phyloP scores from a whole-genome alignment of 306 rosid species.

The Canavalia gladiata region DNA sequence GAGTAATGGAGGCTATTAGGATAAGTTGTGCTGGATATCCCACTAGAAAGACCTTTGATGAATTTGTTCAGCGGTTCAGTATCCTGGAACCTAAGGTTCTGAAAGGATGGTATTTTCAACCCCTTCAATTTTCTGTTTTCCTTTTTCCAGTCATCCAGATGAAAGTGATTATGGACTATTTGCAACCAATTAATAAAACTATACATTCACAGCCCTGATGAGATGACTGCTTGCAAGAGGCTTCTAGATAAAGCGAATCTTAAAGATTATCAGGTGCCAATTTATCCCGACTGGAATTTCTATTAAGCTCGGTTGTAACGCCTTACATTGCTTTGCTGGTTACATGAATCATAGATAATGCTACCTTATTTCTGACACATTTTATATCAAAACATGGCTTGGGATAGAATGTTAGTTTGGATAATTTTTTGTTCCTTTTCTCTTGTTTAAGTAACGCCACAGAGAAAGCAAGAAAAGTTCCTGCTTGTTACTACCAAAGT shows the following conservation, averaged over 20 bases:
- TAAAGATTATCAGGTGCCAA: conserved; percentile 83
- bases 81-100: conserved; percentile 74
- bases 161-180: conserved; percentile 11
- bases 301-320: not conserved
- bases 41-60: conserved; percentile 82
- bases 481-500: conserved; percentile 16
- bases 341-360: not conserved
- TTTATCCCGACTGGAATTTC: conserved; percentile 17
- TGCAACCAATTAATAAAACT: conserved; percentile 27
- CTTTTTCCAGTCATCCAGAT: conserved; percentile 10
- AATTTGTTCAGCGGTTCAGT: conserved; percentile 78
- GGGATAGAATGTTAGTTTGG: not conserved
- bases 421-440: not conserved
- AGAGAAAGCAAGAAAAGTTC: conserved; percentile 28
- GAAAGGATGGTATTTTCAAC: conserved; percentile 68
- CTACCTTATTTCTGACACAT: conserved; percentile 11
- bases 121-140: conserved; percentile 3
- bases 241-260: conserved; percentile 74
- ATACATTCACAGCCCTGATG: conserved; percentile 67
- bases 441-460: conserved; percentile 32
- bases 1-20: conserved; percentile 99
- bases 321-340: conserved; percentile 14
- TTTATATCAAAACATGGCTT: conserved; percentile 7
- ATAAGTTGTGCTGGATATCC: conserved; percentile 99
- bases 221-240: conserved; percentile 74